These are phyloP conservation scores for Kazachstania martiniae DNA, from an alignment of 805 yeast species.

Conservation along the genomic window DNA sequence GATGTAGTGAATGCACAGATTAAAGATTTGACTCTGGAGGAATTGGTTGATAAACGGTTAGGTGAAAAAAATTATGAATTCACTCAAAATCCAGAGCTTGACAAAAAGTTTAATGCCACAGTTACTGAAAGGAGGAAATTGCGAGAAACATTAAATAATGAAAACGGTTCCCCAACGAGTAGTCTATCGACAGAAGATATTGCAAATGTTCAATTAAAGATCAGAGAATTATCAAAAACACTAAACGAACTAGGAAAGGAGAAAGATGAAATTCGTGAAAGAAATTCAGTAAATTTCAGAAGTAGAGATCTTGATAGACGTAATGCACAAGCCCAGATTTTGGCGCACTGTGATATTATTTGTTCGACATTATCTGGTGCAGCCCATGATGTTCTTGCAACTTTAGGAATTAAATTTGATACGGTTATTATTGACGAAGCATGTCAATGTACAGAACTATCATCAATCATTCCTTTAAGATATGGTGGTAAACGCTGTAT, in stretches of 20 bases:
- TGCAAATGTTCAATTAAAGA: slow-evolving; percentile 36
- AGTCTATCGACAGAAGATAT: slow-evolving; percentile 38
- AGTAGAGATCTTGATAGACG: slow-evolving; percentile 70
- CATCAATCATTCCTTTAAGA: slow-evolving; percentile 82
- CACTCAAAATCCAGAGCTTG: slow-evolving; percentile 34
- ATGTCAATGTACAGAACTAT: slow-evolving; percentile 89
- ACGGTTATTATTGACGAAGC: slow-evolving; percentile 96
- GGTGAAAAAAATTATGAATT: slow-evolving; percentile 30
- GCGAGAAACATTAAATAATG: slow-evolving; percentile 30
- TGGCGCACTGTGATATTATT: slow-evolving; percentile 69
- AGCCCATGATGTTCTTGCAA: slow-evolving; percentile 77
- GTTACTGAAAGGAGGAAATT: slow-evolving; percentile 48
- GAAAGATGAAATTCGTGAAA: slow-evolving; percentile 72
- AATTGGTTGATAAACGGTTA: slow-evolving; percentile 58
- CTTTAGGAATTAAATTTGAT: slow-evolving; percentile 67
- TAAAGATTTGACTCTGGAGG: slow-evolving; percentile 75
- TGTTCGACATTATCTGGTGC: slow-evolving; percentile 92
- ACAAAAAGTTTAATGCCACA: slow-evolving; percentile 39
- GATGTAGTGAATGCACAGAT: slow-evolving; percentile 82
- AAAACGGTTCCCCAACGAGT: slow-evolving; percentile 36
- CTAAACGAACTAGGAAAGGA: slow-evolving; percentile 62
- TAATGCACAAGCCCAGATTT: slow-evolving; percentile 58
- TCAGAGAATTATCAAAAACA: slow-evolving; percentile 46
- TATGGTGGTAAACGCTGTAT: slow-evolving; percentile 86
- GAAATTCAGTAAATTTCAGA: slow-evolving; percentile 54